Evolutionary conservation across 148 eudicot species (phyloP).

Genomic region (Arbutus unedo): DNA sequence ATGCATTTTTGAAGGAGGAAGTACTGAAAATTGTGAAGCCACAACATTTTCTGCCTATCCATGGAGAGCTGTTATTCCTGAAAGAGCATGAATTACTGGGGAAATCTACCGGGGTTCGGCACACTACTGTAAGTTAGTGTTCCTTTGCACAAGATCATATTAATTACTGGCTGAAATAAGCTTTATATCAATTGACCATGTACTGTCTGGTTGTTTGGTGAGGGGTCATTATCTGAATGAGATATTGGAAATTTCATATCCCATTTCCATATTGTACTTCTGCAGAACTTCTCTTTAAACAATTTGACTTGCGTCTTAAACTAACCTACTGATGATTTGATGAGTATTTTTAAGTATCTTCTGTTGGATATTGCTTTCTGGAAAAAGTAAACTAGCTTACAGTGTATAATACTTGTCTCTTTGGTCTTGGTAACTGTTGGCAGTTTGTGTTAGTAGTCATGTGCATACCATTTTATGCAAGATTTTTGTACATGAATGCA

Average conservation of each 20-base stretch:
- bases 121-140: slow-evolving; percentile 71
- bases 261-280: not conserved
- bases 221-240: not conserved
- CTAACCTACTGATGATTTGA: not conserved
- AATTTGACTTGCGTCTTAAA: not conserved
- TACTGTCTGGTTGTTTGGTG: slow-evolving; percentile 3
- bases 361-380: not conserved
- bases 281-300: not conserved
- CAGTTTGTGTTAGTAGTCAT: not conserved
- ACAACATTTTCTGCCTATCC: slow-evolving; percentile 95
- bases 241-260: not conserved
- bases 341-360: slow-evolving; percentile 5
- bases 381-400: too few relatives aligned
- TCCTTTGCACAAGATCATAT: not conserved
- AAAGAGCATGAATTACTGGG: slow-evolving; percentile 98
- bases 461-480: not conserved
- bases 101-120: slow-evolving; percentile 82
- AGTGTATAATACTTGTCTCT: not conserved
- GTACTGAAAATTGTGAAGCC: slow-evolving; percentile 93
- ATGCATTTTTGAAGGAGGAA: slow-evolving; percentile 63
- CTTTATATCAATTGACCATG: not conserved
- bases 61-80: slow-evolving; percentile 90
- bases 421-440: not conserved
- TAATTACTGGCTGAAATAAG: not conserved
- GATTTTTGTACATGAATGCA: not conserved